phyloP scores from a whole-genome alignment of 2,329 filamentous ascomycete genomes.

The Paramyrothecium sp. region DNA sequence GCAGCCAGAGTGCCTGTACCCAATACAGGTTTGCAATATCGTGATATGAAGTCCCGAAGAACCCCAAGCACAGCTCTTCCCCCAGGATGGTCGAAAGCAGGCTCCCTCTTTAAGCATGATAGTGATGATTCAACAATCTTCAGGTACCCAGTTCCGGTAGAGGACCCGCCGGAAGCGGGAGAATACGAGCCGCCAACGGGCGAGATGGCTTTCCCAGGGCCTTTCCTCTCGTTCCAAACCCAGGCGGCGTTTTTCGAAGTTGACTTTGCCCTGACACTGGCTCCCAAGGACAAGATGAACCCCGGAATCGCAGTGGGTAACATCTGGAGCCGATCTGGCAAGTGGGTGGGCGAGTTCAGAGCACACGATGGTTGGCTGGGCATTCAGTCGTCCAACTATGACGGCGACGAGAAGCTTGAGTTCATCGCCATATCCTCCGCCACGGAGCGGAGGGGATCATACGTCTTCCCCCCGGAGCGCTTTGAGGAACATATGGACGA shows the following conservation, averaged over 20 bases:
- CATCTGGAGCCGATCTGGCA: constrained; percentile 32
- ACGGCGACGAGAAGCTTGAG: constrained; percentile 41
- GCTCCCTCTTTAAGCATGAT: constrained; percentile 36
- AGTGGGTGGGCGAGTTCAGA: constrained; percentile 40
- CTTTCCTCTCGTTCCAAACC: constrained; percentile 38
- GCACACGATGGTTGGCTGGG: constrained; percentile 46
- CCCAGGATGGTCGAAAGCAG: constrained; percentile 36
- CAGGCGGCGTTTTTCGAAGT: constrained; percentile 38
- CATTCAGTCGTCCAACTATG: constrained; percentile 44
- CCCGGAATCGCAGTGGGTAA: constrained; percentile 42
- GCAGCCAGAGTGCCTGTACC: constrained; percentile 28
- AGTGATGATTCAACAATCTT: constrained; percentile 37
- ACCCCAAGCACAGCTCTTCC: constrained; percentile 29
- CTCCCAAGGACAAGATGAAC: constrained; percentile 30
- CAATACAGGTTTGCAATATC: constrained; percentile 36
- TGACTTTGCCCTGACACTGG: constrained; percentile 34
- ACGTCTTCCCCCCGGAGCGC: constrained; percentile 35
- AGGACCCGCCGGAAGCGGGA: constrained; percentile 26
- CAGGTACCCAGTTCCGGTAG: constrained; percentile 40
- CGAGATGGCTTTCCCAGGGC: constrained; percentile 33
- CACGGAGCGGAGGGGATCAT: constrained; percentile 39
- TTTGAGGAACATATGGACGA: constrained; percentile 39
- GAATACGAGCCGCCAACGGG: constrained; percentile 25
- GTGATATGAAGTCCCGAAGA: constrained; percentile 34
- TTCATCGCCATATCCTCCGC: constrained; percentile 41